Base-by-base conservation (phyloP, 345 rosid species). In the Litchi chinensis region DNA sequence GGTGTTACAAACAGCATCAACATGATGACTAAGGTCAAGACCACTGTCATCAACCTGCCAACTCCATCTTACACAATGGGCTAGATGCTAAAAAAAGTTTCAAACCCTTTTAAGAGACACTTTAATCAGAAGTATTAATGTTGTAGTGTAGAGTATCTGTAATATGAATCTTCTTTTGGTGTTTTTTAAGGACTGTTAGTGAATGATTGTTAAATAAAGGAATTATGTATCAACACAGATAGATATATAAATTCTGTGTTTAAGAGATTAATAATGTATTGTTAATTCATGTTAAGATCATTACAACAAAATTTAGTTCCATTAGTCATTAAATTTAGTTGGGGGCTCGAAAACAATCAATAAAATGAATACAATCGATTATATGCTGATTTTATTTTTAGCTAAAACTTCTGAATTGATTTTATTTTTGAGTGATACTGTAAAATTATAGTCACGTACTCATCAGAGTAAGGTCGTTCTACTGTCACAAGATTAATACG, bases 1-100 rank as follows among this genome's bases (percentile, higher is more conserved):
- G 99, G 98, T 46, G 86, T 96, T 71, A 94, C 98, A 75, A 96
- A 96, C 85, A 96, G 99, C 90, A 94, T 96, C 71, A 90, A 89
- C 85, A 88, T 96, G 95, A 96, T 96, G 99, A 88, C 90, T 7
- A 96, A 94, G 84, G 88, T 96, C 78, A 96, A 96, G 89, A 93
- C 85, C 88, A 93, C 97, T 1, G 99, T 96, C 75, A 93, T 96
- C 79, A 96, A 96, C 80, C 80, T 96, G 81, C 98, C 99, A 11
- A 68, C 89, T 79, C 97, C 99, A 65, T 88, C 99, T 63, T 96
- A 94, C 88, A 81, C 99, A 77, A 91, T 95, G 97, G 98, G 99
- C 81, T 95, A 87, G 88, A 37, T 19, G 8, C 12, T 46, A 11
- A 6, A 46, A 46, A 26, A 52, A 0, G 22, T 57, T 57, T 79